These are phyloP conservation scores for Lecanoromycetidae sp. DNA, from an alignment of 2,329 filamentous ascomycete species.

Conservation along the genomic window DNA sequence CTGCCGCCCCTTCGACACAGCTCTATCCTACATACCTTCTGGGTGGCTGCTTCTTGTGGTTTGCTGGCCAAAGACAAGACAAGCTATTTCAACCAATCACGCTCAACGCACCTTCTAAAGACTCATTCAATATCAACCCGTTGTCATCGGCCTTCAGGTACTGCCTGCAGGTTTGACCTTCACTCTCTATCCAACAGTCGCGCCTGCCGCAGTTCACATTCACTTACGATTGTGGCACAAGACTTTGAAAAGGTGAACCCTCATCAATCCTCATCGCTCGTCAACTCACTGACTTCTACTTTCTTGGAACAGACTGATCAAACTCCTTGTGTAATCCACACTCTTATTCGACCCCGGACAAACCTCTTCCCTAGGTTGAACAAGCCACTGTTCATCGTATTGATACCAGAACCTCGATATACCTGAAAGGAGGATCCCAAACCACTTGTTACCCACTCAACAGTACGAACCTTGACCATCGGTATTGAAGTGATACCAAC, in stretches of 20 bases:
- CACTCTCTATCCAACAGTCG: not conserved
- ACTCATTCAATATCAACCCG: constrained; percentile 31
- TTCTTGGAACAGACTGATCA: constrained; percentile 4
- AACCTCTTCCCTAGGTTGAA: not conserved
- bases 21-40: constrained; percentile 1
- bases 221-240: not conserved
- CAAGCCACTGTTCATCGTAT: not conserved
- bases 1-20: not conserved
- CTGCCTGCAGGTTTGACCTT: constrained; percentile 2
- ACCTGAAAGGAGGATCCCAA: too few species aligned
- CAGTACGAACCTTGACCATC: not conserved
- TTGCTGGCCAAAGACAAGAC: constrained; percentile 15
- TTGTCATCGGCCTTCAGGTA: not conserved
- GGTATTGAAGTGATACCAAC: not conserved
- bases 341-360: not conserved
- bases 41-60: constrained; percentile 12
- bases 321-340: not conserved
- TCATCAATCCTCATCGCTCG: not conserved
- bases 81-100: constrained; percentile 6
- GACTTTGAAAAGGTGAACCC: not conserved
- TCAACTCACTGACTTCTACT: constrained; percentile 3
- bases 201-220: not conserved
- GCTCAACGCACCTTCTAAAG: not conserved
- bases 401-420: too few species aligned
- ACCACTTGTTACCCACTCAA: too few species aligned